phyloP scores from a whole-genome alignment of 169 alveolate species.

The Plasmodium inui region DNA sequence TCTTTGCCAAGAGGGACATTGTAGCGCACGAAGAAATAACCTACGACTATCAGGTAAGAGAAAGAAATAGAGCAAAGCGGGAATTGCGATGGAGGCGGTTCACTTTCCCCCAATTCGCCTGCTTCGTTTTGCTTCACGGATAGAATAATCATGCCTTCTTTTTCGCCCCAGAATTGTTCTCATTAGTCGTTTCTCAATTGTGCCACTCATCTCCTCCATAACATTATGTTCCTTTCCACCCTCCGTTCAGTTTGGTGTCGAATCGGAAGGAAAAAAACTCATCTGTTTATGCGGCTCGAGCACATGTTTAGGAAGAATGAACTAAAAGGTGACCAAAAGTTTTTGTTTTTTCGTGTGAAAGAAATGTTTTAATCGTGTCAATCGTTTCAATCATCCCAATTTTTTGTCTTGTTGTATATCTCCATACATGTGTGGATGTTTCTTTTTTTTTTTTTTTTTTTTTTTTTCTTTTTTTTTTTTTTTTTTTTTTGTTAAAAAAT shows the following conservation, averaged over 20 bases:
- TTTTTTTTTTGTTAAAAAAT: background rate
- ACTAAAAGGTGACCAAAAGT: slow-evolving; percentile 72
- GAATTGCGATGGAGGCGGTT: background rate
- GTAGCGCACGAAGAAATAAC: slow-evolving; percentile 97
- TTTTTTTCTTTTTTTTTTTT: background rate
- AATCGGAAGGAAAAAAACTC: slow-evolving; percentile 89
- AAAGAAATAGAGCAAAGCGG: background rate
- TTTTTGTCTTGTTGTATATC: background rate
- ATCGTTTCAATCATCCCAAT: background rate
- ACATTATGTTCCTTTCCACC: background rate
- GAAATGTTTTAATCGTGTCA: background rate
- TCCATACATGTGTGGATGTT: background rate
- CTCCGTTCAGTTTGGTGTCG: slow-evolving; percentile 86
- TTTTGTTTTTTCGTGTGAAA: slow-evolving; percentile 6
- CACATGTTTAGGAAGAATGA: slow-evolving; percentile 92
- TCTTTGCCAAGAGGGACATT: slow-evolving; percentile 94
- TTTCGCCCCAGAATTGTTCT: background rate
- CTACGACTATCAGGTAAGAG: slow-evolving; percentile 93
- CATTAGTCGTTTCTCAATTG: background rate
- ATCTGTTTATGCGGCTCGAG: slow-evolving; percentile 92
- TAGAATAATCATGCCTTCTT: background rate
- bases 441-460: slow-evolving; percentile 2
- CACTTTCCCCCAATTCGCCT: background rate
- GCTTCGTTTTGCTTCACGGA: background rate
- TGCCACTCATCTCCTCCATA: background rate